Evolutionary conservation across 352 stramenopile genomes (phyloP), one percentile per base, ranked within the genome.

Genomic region (Saprolegnia diclina): DNA sequence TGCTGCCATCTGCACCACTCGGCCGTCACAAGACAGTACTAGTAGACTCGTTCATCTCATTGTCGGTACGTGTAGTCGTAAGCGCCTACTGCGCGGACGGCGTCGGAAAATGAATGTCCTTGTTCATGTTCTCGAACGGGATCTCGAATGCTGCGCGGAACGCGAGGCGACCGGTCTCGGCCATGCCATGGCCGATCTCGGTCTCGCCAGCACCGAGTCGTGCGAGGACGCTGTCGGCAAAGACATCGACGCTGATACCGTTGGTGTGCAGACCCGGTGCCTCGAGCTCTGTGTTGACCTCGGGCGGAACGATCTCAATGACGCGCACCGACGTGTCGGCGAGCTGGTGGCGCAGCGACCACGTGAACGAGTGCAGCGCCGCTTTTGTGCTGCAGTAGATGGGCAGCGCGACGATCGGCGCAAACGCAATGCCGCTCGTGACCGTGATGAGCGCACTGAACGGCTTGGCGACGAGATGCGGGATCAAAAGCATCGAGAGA

Each of bases 301-400:
- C 65, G 40, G 65, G 65, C 11, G 65, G 65, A 57, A 72, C 32
- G 22, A 72, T 52, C 37, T 72, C 65, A 50, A 72, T 67, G 11
- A 72, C 59, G 21, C 57, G 59, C 0, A 72, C 57, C 38, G 65
- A 24, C 7, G 55, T 72, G 5, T 45, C 26, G 21, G 32, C 29
- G 29, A 72, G 57, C 24, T 72, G 65, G 46, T 67, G 35, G 26
- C 65, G 65, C 13, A 72, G 38, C 1, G 65, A 72, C 45, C 55
- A 61, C 44, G 65, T 72, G 38, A 67, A 72, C 16, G 57, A 72
- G 32, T 72, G 65, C 6, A 72, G n/a, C 19, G 65, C 65, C 7
- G 65, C 65, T 26, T 72, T 72, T 3, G 65, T 72, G 32, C 55
- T 67, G 1, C 54, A 72, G 18, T 72, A 72, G 19, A 67, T 54